These are phyloP conservation scores for Rhizopogon vulgaris DNA, from an alignment of 768 basidiomycete genomes.

Conservation along the genomic window DNA sequence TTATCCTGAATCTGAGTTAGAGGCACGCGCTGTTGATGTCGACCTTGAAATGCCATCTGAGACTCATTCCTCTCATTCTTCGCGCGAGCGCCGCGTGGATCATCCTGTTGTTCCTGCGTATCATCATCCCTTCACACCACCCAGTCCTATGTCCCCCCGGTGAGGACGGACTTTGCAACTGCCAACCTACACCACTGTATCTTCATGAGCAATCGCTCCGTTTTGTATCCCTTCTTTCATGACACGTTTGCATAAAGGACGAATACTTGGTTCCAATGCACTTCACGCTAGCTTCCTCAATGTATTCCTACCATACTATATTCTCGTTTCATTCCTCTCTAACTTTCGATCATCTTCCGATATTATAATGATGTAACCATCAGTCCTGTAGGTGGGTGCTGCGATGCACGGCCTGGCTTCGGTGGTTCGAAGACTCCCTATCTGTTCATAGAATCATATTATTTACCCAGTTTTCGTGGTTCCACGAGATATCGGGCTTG, in stretches of 20 bases:
- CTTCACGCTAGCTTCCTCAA: background rate
- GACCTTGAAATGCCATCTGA: background rate
- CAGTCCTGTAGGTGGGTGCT: background rate
- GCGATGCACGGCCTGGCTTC: too few relatives aligned
- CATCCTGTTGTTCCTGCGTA: background rate
- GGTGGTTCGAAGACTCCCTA: too few relatives aligned
- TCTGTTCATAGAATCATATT: too few relatives aligned
- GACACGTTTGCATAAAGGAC: background rate
- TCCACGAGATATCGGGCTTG: too few relatives aligned
- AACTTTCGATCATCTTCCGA: background rate
- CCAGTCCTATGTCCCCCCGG: too few relatives aligned
- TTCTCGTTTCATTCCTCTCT: background rate
- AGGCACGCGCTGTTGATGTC: background rate
- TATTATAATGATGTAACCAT: too few relatives aligned
- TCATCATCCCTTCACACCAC: background rate
- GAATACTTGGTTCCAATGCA: background rate
- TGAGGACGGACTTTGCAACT: too few relatives aligned
- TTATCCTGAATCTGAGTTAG: background rate
- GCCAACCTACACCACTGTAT: background rate
- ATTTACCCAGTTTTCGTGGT: too few relatives aligned
- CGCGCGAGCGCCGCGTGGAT: background rate
- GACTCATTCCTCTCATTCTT: background rate
- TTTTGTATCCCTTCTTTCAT: too few relatives aligned
- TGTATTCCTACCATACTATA: background rate
- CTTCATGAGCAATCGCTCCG: background rate